Percentiles rank a stretch among this genome's conserved stretches.
phyloP scores from a whole-genome alignment of 1,284 basidiomycete species.

The Cutaneotrichosporon dermatis region DNA sequence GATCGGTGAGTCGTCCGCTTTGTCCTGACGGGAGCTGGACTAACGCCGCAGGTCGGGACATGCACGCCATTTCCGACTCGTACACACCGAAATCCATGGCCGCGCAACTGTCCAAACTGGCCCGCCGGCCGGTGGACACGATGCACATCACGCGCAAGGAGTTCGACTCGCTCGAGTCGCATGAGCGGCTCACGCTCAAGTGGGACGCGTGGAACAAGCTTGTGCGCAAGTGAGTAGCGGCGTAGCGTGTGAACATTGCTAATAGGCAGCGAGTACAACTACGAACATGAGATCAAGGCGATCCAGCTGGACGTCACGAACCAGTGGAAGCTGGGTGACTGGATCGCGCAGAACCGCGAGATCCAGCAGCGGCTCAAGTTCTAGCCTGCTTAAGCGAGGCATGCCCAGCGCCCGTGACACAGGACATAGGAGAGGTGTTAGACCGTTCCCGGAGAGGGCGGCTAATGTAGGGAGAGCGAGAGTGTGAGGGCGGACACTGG shows the following conservation, averaged over 20 bases:
- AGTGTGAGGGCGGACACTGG: too few species aligned
- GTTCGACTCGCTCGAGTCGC: conserved; percentile 25
- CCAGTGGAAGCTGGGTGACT: conserved; percentile 24
- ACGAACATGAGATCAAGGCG: conserved; percentile 9
- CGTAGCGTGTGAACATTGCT: too few species aligned
- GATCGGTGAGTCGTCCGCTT: conserved; percentile 22
- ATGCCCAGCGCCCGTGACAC: background rate
- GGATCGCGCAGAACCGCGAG: conserved; percentile 17
- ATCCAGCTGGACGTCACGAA: conserved; percentile 18
- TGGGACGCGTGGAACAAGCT: conserved; percentile 23
- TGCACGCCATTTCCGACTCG: conserved; percentile 27
- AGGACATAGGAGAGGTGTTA: too few species aligned
- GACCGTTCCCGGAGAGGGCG: too few species aligned
- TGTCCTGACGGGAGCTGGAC: too few species aligned
- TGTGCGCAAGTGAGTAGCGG: conserved; percentile 1
- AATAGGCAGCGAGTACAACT: conserved; percentile 7
- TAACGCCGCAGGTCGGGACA: conserved; percentile 9
- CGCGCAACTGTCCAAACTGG: conserved; percentile 18
- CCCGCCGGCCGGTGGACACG: conserved; percentile 28
- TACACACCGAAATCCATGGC: conserved; percentile 29
- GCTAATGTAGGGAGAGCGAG: too few species aligned
- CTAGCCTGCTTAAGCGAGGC: background rate
- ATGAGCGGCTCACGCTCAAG: conserved; percentile 15
- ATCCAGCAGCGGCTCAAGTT: conserved; percentile 10
- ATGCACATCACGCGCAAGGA: conserved; percentile 24